These are phyloP conservation scores for Hordeum pubiflorum DNA, from an alignment of 202 grass and related monocot genomes.

Conservation along the genomic window DNA sequence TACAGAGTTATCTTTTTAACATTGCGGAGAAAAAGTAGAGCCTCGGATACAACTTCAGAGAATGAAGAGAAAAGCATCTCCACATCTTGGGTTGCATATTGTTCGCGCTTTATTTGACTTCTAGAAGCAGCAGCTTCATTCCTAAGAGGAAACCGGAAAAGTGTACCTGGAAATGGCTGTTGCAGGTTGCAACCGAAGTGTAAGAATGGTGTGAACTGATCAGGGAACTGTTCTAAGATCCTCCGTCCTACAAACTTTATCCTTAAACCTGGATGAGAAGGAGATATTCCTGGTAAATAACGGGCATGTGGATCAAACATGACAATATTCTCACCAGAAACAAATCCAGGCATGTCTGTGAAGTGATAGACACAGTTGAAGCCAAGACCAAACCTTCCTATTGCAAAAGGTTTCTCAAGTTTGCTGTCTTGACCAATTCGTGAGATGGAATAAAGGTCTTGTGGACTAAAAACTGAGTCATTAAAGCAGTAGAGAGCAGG, in stretches of 20 bases:
- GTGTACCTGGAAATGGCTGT: conserved; percentile 83
- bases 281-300: conserved; percentile 94
- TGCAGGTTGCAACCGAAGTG: conserved; percentile 92
- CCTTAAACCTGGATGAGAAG: conserved; percentile 90
- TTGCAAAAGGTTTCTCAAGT: conserved; percentile 95
- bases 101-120: conserved; percentile 95
- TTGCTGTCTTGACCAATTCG: conserved; percentile 97
- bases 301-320: conserved; percentile 96
- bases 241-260: conserved; percentile 83
- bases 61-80: conserved; percentile 83
- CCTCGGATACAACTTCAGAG: conserved; percentile 79
- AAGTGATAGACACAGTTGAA: conserved; percentile 99
- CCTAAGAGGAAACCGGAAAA: conserved; percentile 95
- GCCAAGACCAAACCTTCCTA: conserved; percentile 93
- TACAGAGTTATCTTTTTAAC: conserved; percentile 81
- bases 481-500: conserved; percentile 97
- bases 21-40: conserved; percentile 84
- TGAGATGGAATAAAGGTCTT: conserved; percentile 98
- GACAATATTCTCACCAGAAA: conserved; percentile 97
- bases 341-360: conserved; percentile 94
- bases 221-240: conserved; percentile 94
- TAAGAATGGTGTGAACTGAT: conserved; percentile 92
- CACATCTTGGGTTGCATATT: conserved; percentile 84
- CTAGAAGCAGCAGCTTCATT: conserved; percentile 73
- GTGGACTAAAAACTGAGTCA: conserved; percentile 86